Evolutionary conservation across 2,329 filamentous ascomycete genomes (phyloP), one percentile per base, ranked within the genome.

Genomic region (Elsinoe arachidis): DNA sequence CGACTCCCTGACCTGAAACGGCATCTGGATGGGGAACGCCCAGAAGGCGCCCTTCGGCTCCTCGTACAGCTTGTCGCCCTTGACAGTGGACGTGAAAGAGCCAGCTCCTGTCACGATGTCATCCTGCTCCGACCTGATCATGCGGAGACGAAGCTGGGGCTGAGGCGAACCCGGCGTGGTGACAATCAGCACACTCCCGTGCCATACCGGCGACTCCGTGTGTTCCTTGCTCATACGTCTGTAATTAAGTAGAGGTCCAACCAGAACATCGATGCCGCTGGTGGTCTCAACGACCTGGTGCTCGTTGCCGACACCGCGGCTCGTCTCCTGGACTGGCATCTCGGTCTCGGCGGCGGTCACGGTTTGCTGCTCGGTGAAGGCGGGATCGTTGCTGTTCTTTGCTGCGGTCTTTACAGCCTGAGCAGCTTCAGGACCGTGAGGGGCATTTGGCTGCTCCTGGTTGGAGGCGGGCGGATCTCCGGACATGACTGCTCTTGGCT

Each of bases 161-260:
- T 82, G 79, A 17, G 76, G 74, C 66, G 81, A 83, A 21, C 87
- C 87, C 3, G 90, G 87, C 54, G 80, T 84, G 14, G 86, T 87
- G 55, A 96, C 90, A 52, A 96, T 75, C 64, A 96, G 75, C 6
- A 95, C 87, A 69, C 90, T 95, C 58, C 92, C 91, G 65, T 88
- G 78, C 91, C 92, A 97, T 39, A 73, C 74, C 38, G 76, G 74
- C 51, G 65, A 67, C 26, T 72, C 69, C 1, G 70, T 67, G 56
- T 69, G 62, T 60, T 70, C 76, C 26, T 78, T 79, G 64, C 85
- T 81, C 82, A 87, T 90, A 66, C 82, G 81, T 62, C 85, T 79
- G 70, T 90, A 92, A 72, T 92, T 92, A 61, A 92, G 73, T 62
- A 92, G 74, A 17, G 88, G 88, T 0, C 88, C 88, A 63, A 82